Evolutionary conservation across 352 stramenopile genomes (phyloP).

Genomic region (Phytophthora megakarya): DNA sequence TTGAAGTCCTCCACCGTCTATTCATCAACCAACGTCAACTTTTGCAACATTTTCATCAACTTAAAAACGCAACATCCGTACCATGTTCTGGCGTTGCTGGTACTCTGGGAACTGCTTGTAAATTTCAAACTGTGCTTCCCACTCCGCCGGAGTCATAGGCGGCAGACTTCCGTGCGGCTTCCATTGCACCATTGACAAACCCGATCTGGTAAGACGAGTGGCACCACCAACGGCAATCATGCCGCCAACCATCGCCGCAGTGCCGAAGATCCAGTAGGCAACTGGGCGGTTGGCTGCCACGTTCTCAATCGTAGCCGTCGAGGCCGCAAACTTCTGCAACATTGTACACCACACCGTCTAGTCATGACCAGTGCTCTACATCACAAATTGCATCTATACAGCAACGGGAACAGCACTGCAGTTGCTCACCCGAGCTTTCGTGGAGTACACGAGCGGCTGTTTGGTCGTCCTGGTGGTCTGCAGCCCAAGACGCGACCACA

Average conservation of each 20-base stretch:
- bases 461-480: slow-evolving; percentile 37
- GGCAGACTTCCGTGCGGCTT: slow-evolving; percentile 94
- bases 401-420: slow-evolving; percentile 15
- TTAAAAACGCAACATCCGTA: slow-evolving; percentile 29
- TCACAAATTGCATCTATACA: not conserved
- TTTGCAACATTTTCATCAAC: not conserved
- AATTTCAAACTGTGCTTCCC: slow-evolving; percentile 96
- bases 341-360: slow-evolving; percentile 23
- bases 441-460: slow-evolving; percentile 66
- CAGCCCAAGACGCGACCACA: slow-evolving; percentile 46
- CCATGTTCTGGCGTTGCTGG: slow-evolving; percentile 93
- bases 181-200: slow-evolving; percentile 98
- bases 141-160: slow-evolving; percentile 92
- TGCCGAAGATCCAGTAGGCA: slow-evolving; percentile 95
- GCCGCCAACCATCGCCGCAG: slow-evolving; percentile 92
- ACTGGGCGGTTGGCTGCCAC: slow-evolving; percentile 84
- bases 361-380: not conserved
- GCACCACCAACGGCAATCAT: slow-evolving; percentile 98
- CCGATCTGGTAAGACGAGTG: slow-evolving; percentile 97
- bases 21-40: slow-evolving; percentile 8
- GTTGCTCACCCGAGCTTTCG: slow-evolving; percentile 59
- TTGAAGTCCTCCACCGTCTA: slow-evolving; percentile 99
- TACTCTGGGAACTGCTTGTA: slow-evolving; percentile 99
- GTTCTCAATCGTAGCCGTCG: slow-evolving; percentile 78
- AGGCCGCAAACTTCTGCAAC: slow-evolving; percentile 52